Base-by-base conservation (phyloP, 1,284 basidiomycete species). In the Microbotryum saponariae region DNA sequence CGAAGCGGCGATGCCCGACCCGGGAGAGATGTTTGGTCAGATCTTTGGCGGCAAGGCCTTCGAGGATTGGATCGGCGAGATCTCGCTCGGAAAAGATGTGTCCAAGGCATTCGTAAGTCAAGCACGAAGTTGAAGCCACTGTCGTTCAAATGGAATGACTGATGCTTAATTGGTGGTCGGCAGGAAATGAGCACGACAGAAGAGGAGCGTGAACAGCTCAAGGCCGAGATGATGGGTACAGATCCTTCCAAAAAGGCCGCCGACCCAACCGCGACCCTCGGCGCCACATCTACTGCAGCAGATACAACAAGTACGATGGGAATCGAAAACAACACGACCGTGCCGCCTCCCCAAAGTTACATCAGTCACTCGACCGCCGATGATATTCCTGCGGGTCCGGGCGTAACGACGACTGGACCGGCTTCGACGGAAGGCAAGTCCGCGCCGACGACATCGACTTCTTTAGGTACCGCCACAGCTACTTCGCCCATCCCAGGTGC, bases 11-110 rank as follows among this genome's bases (percentile, higher is more conserved):
- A 70, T 73, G 65, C 62, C 60, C 5, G 66, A 73, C 57, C 69
- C 71, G 37, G 69, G 69, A 8, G 60, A 66, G 37, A 51, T 72
- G 33, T 71, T 71, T 49, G 53, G 61, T 14, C 61, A 65, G 48
- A 58, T 72, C 51, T 71, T 72, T 42, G 71, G 70, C 5, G 64
- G 66, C 20, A 67, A 67, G 51, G 60, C 57, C 31, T 65, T 65
- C 47, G 54, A 67, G 51, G 71, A 73, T 55, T 73, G 71, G 71
- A 69, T 72, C 27, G 71, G 71, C 47, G 71, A 73, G 61, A 65
- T 73, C 60, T 46, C 51, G 25, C 51, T 66, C 10, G 69, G 63
- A 1, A 70, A 69, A 56, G 66, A 68, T 37, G 66, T 68, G 1
- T 50, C 47, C n/a, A 65, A 65, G 50, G 66, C 66, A 29, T 68